Conservation (phyloP, 2,329 filamentous ascomycete species). For the Pseudocercospora eumusae region DNA sequence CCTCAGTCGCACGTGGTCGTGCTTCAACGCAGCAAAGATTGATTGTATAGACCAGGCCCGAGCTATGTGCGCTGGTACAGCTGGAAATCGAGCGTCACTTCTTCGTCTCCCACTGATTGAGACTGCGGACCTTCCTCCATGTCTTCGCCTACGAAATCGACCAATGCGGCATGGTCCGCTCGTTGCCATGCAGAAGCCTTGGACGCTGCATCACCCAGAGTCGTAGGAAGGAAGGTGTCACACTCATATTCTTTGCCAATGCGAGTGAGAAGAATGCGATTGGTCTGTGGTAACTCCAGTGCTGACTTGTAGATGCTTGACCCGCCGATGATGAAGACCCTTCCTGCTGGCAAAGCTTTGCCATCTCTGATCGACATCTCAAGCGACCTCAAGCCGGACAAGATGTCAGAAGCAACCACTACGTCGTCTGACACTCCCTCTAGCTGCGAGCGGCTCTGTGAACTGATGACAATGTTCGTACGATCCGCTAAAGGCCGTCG, state of each 20-base stretch:
- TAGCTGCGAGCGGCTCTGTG: constrained; percentile 39
- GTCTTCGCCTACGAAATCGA: constrained; percentile 66
- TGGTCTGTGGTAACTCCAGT: constrained; percentile 59
- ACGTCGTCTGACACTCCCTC: constrained; percentile 46
- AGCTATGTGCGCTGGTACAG: constrained; percentile 34
- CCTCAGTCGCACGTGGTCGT: background rate
- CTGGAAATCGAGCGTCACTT: constrained; percentile 36
- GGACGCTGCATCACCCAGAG: constrained; percentile 46
- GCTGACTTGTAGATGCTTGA: constrained; percentile 79
- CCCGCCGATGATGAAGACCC: constrained; percentile 86
- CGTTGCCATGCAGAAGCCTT: constrained; percentile 55
- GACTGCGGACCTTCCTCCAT: constrained; percentile 58
- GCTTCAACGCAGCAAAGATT: background rate
- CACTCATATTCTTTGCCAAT: constrained; percentile 71
- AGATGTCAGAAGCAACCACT: constrained; percentile 52
- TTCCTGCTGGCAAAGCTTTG: constrained; percentile 47
- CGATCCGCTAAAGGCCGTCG: constrained; percentile 79
- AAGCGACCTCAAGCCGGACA: constrained; percentile 38
- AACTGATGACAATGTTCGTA: constrained; percentile 78
- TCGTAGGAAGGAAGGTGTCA: constrained; percentile 72
- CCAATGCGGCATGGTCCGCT: constrained; percentile 55
- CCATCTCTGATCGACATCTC: constrained; percentile 33
- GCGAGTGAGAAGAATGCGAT: constrained; percentile 68
- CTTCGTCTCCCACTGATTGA: constrained; percentile 56
- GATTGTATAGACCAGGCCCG: background rate